Evolutionary conservation across 2,329 filamentous ascomycete genomes (phyloP), one percentile per base, ranked within the genome.

Genomic region (Sclerotinia sclerotiorum): DNA sequence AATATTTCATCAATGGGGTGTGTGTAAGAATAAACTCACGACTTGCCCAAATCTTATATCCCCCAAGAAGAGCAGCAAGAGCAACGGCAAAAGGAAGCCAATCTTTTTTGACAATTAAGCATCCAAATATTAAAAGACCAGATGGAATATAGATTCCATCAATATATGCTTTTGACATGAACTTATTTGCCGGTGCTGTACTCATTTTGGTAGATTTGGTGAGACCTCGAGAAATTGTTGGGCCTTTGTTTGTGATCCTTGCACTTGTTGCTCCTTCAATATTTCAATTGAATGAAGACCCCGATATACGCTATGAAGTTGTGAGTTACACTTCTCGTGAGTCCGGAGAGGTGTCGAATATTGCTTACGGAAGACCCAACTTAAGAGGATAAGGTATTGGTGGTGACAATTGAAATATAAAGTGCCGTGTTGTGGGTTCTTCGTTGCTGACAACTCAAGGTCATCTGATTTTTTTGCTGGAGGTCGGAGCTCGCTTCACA

Each of bases 81-180:
- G 87, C 82, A 52, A 88, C 83, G 10, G 93, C 92, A 78, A 90
- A 92, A 5, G 88, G 85, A 32, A 89, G 78, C 86, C 87, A 95
- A 80, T 94, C 90, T 73, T 82, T 84, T 86, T 96, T 96, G 75
- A 93, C 83, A 76, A 96, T 90, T 71, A 87, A 84, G 55, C 88
- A 89, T 74, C 92, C 93, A 65, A 93, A 80, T 70, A 97, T 82
- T 70, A 97, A 81, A 48, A 97, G 85, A 69, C 85, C 87, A n/a
- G 89, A 90, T 71, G 94, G 93, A 76, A 96, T 89, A 79, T 94
- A 93, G 75, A 96, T 87, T 77, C 90, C 91, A 80, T 93, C 88
- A 77, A 94, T 81, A 77, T 90, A 92, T 76, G 88, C 84, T 73
- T 84, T 84, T 72, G 88, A 84, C 60, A 73, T 54, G 58, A 69